Evolutionary conservation across 192 early-diverging fungal genomes (phyloP).

Genomic region (Coemansia sp.): DNA sequence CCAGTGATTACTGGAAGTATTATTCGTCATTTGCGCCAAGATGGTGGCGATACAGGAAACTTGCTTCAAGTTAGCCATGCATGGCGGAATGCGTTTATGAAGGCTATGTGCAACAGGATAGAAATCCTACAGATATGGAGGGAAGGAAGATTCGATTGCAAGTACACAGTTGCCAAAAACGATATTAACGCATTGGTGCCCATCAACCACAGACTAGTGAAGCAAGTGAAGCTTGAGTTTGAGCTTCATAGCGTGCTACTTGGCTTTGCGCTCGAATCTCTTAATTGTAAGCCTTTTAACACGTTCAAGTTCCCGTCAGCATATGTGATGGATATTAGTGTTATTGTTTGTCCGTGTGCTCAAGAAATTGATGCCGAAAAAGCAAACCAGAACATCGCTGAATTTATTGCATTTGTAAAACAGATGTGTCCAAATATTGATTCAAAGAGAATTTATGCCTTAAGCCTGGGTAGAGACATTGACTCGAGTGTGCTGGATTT

Average conservation of each 20-base stretch:
- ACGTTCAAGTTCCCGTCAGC: neutral
- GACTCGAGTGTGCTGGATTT: neutral
- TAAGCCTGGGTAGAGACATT: neutral
- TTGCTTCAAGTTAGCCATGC: conserved; percentile 1
- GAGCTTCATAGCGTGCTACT: conserved; percentile 7
- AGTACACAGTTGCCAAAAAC: neutral
- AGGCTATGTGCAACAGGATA: conserved; percentile 11
- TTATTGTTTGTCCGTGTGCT: neutral
- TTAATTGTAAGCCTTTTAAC: neutral
- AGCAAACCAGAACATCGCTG: neutral
- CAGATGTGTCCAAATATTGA: conserved; percentile 2
- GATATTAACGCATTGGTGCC: neutral
- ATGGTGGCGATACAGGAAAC: neutral
- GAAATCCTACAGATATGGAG: conserved; percentile 2
- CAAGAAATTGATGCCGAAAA: conserved; percentile 1
- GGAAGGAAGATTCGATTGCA: neutral
- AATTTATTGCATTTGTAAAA: neutral
- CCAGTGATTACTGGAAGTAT: neutral
- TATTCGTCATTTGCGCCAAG: neutral
- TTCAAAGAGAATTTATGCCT: neutral
- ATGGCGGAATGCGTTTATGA: conserved; percentile 3
- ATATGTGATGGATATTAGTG: neutral
- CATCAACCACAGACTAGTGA: neutral
- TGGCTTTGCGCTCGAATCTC: conserved; percentile 5
- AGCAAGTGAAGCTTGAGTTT: conserved; percentile 3